Evolutionary conservation across 208 protist species (phyloP).

Genomic region (Leishmania tropica): DNA sequence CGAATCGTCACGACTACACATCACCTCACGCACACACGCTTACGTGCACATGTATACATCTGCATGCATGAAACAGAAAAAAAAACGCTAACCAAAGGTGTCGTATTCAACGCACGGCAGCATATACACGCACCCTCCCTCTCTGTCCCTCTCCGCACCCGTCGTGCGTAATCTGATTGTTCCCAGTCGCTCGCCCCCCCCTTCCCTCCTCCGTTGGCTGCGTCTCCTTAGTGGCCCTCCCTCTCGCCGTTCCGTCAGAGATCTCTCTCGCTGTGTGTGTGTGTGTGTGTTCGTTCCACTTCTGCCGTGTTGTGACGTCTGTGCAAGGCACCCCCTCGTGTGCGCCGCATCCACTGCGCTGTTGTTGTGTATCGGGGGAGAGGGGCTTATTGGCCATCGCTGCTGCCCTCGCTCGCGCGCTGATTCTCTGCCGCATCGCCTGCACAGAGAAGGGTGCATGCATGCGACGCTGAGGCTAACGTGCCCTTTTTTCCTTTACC

Average conservation of each 20-base stretch:
- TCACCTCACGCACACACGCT: neutral
- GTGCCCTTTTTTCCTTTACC: neutral
- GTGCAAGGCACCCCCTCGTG: neutral
- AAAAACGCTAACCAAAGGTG: neutral
- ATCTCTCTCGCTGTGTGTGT: neutral
- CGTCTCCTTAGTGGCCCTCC: neutral
- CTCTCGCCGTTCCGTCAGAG: neutral
- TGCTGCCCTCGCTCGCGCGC: neutral
- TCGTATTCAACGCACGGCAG: neutral
- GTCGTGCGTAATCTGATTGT: neutral
- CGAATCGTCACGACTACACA: too few relatives aligned
- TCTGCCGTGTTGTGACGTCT: neutral
- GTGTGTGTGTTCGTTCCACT: neutral
- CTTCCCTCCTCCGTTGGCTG: neutral
- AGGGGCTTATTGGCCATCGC: neutral
- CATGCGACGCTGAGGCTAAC: too few relatives aligned
- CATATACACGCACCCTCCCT: neutral
- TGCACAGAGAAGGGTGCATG: neutral
- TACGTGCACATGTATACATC: too few relatives aligned
- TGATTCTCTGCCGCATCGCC: neutral
- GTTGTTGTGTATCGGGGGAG: neutral
- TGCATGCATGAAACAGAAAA: neutral
- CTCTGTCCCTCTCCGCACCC: neutral
- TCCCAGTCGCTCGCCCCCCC: neutral
- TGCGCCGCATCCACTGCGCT: neutral